A percentile compares a stretch with the other conserved stretches of the same genome.
Conservation (phyloP, 768 basidiomycete genomes). For the Antrodiella citrinella region DNA sequence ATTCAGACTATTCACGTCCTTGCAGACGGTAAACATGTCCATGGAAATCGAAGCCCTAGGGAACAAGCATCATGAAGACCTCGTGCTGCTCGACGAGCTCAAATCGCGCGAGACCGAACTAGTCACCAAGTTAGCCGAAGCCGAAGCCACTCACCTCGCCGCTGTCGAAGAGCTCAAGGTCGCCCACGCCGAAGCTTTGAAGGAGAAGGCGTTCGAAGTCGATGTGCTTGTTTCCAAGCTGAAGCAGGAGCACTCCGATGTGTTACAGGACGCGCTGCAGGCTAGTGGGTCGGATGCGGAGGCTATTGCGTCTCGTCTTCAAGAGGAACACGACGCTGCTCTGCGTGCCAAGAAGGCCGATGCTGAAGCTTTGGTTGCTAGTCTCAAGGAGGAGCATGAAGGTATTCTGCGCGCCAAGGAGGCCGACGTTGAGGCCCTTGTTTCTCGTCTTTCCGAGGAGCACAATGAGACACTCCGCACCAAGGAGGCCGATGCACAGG, state of each 20-base stretch:
- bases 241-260: slow-evolving; percentile 47
- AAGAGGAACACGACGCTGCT: slow-evolving; percentile 39
- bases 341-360: slow-evolving; percentile 8
- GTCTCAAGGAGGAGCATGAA: slow-evolving; percentile 35
- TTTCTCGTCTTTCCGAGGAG: slow-evolving; percentile 25
- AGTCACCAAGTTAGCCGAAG: slow-evolving; percentile 37
- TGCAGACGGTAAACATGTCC: slow-evolving; percentile 78
- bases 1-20: background rate
- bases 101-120: slow-evolving; percentile 51
- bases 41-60: slow-evolving; percentile 74
- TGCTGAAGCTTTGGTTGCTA: slow-evolving; percentile 9
- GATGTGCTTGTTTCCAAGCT: slow-evolving; percentile 35
- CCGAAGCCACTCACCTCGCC: slow-evolving; percentile 39
- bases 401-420: slow-evolving; percentile 17
- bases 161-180: slow-evolving; percentile 40
- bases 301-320: slow-evolving; percentile 35
- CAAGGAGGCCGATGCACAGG: slow-evolving; percentile 35
- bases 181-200: slow-evolving; percentile 38
- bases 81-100: slow-evolving; percentile 43
- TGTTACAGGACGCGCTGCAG: slow-evolving; percentile 24
- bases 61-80: slow-evolving; percentile 45
- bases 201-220: slow-evolving; percentile 33
- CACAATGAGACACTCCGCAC: slow-evolving; percentile 33
- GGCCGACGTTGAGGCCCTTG: slow-evolving; percentile 10
- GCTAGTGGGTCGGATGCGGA: background rate